phyloP scores from a whole-genome alignment of 352 stramenopile genomes.

The Phytophthora kernoviae region DNA sequence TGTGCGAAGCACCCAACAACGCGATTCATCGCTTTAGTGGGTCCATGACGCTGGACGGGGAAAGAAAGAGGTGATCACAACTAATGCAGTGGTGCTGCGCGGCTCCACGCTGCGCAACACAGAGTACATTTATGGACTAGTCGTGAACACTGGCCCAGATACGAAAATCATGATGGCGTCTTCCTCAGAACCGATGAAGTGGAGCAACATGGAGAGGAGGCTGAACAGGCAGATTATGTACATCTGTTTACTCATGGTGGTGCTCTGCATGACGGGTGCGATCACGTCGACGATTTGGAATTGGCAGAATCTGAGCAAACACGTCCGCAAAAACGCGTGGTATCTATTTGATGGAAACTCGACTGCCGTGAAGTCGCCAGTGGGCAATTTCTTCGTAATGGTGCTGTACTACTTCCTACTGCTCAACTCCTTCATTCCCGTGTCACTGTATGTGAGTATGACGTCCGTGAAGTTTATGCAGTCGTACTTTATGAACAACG shows the following conservation, averaged over 20 bases:
- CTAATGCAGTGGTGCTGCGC: conserved; percentile 83
- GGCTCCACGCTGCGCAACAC: conserved; percentile 92
- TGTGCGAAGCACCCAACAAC: conserved; percentile 90
- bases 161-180: conserved; percentile 93
- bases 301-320: conserved; percentile 49
- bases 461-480: conserved; percentile 94
- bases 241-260: conserved; percentile 83
- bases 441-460: conserved; percentile 96
- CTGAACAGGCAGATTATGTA: conserved; percentile 87
- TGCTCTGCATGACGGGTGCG: conserved; percentile 71
- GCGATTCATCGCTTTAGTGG: conserved; percentile 92
- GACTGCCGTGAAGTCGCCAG: conserved; percentile 54
- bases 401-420: conserved; percentile 94
- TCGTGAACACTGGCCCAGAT: conserved; percentile 91
- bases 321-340: conserved; percentile 51
- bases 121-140: conserved; percentile 90
- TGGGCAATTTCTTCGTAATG: conserved; percentile 88
- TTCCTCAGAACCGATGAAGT: conserved; percentile 79
- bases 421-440: conserved; percentile 94
- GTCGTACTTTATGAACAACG: conserved; percentile 91
- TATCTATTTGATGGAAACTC: conserved; percentile 67
- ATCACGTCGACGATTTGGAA: conserved; percentile 79
- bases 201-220: conserved; percentile 87
- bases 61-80: conserved; percentile 77
- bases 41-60: conserved; percentile 69